These are phyloP conservation scores for Gautieria morchelliformis DNA, from an alignment of 768 basidiomycete species.

Conservation along the genomic window DNA sequence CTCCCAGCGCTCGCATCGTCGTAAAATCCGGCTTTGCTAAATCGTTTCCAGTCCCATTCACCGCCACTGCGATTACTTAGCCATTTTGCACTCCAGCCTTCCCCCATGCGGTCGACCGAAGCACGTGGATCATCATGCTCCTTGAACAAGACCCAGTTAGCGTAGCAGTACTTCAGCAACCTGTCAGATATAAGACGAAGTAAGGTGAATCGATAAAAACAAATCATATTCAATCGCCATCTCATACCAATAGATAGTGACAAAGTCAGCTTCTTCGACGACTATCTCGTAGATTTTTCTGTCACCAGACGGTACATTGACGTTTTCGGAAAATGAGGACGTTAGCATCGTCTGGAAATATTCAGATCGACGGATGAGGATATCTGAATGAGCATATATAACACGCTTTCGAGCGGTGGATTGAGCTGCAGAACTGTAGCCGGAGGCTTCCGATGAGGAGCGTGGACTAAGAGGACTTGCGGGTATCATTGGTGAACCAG, in stretches of 20 bases:
- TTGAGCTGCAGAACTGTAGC: constrained; percentile 30
- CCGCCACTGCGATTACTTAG: constrained; percentile 30
- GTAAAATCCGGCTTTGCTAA: constrained; percentile 27
- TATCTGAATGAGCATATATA: constrained; percentile 73
- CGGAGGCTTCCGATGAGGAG: constrained; percentile 32
- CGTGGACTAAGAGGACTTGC: constrained; percentile 24
- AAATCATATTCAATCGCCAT: neutral
- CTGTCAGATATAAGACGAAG: constrained; percentile 34
- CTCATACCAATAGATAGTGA: constrained; percentile 35
- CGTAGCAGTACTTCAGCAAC: constrained; percentile 69
- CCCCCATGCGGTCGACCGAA: constrained; percentile 58
- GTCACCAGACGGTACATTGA: constrained; percentile 29
- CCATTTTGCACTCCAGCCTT: constrained; percentile 57
- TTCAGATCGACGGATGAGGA: constrained; percentile 63
- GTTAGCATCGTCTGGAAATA: constrained; percentile 70
- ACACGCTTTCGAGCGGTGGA: constrained; percentile 58
- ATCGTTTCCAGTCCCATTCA: constrained; percentile 68
- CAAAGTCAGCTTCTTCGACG: constrained; percentile 73
- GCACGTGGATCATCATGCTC: constrained; percentile 57
- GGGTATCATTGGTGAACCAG: constrained; percentile 20
- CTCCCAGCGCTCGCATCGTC: constrained; percentile 5
- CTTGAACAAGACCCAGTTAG: constrained; percentile 64
- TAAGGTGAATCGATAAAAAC: neutral
- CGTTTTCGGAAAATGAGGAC: constrained; percentile 59
- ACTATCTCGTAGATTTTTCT: constrained; percentile 53